phyloP scores from a whole-genome alignment of 768 basidiomycete species.

The Lactarius hatsudake region DNA sequence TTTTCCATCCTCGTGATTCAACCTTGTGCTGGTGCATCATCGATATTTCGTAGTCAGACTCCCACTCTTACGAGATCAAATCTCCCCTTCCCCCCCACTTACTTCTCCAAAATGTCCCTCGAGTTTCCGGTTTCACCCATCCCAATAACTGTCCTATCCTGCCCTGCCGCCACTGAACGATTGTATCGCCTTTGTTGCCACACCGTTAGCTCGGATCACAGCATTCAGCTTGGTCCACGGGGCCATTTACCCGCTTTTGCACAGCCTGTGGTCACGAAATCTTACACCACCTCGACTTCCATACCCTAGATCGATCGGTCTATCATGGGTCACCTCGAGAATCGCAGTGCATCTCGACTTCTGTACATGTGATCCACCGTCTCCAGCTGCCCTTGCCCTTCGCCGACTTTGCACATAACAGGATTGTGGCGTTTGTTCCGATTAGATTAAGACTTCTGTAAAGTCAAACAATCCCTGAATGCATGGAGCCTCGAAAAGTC shows the following conservation, averaged over 20 bases:
- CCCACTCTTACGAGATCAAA: not conserved
- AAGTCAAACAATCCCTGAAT: not conserved
- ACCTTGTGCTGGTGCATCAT: not conserved
- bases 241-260: constrained; percentile 1
- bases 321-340: not conserved
- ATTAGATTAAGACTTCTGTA: not conserved
- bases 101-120: not conserved
- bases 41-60: not conserved
- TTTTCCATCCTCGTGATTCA: constrained; percentile 10
- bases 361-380: not conserved
- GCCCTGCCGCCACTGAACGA: not conserved
- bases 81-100: not conserved
- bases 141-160: too few species aligned
- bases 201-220: not conserved
- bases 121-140: not conserved
- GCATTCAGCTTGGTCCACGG: not conserved
- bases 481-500: not conserved
- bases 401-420: not conserved
- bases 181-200: not conserved
- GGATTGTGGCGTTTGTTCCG: not conserved
- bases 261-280: constrained; percentile 7
- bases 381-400: not conserved
- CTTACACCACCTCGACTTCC: not conserved
- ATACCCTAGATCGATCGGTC: not conserved
- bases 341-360: not conserved